These are phyloP conservation scores for Fusarium sarcochroum DNA, from an alignment of 2,329 filamentous ascomycete genomes.

Conservation along the genomic window DNA sequence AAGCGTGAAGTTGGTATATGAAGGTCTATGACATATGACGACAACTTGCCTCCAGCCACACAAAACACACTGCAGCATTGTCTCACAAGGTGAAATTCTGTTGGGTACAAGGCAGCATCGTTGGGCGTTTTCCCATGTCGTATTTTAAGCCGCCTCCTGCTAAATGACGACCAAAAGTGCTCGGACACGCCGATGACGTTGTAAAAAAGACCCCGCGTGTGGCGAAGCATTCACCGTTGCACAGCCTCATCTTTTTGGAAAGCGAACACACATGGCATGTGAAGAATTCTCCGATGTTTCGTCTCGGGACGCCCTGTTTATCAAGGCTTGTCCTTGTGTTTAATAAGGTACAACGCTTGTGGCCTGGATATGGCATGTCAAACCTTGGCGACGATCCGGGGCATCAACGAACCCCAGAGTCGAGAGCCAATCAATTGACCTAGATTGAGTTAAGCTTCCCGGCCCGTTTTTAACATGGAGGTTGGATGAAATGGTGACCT, in stretches of 20 bases:
- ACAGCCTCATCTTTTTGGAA: slow-evolving; percentile 29
- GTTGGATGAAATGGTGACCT: background rate
- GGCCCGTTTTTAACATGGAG: background rate
- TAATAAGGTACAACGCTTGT: background rate
- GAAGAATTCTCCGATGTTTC: background rate
- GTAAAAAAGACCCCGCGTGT: slow-evolving; percentile 28
- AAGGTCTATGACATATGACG: background rate
- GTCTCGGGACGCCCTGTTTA: background rate
- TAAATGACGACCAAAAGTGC: background rate
- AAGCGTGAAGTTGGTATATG: background rate
- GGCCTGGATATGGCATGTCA: background rate
- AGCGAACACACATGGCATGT: background rate
- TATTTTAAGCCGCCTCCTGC: slow-evolving; percentile 13
- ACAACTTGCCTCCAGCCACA: slow-evolving; percentile 2
- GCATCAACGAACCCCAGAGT: slow-evolving; percentile 5
- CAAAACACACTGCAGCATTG: background rate
- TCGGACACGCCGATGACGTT: slow-evolving; percentile 27
- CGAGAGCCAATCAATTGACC: slow-evolving; percentile 6
- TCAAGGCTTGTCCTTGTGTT: background rate
- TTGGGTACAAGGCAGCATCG: background rate
- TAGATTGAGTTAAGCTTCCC: slow-evolving; percentile 16
- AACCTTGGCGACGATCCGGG: slow-evolving; percentile 19
- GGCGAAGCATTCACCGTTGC: slow-evolving; percentile 26
- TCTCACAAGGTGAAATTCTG: background rate
- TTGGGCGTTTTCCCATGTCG: slow-evolving; percentile 14